These are phyloP conservation scores for Graphilbum sp. DNA, from an alignment of 2,329 filamentous ascomycete species.

Conservation along the genomic window DNA sequence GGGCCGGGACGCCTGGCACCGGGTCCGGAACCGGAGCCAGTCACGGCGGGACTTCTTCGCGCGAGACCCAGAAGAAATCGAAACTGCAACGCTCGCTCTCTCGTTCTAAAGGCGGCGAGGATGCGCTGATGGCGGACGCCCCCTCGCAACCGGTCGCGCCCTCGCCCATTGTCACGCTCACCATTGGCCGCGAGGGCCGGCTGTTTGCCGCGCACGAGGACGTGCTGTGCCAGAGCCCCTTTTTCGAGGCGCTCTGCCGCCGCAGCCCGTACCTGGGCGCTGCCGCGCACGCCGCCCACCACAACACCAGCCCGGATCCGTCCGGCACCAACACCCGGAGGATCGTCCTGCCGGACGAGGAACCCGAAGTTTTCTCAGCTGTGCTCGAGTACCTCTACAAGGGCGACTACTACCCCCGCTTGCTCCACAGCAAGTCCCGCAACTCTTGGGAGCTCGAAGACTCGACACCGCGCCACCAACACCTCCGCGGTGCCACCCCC, in stretches of 20 bases:
- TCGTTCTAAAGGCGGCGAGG: constrained; percentile 19
- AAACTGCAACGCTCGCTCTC: constrained; percentile 77
- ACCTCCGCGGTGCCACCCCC: constrained; percentile 21
- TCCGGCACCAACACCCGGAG: constrained; percentile 51
- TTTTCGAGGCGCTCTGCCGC: constrained; percentile 58
- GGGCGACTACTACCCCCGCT: constrained; percentile 83
- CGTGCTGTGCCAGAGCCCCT: constrained; percentile 71
- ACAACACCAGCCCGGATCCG: constrained; percentile 5
- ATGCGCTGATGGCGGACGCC: constrained; percentile 16
- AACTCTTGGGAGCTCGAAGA: constrained; percentile 86
- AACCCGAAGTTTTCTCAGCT: constrained; percentile 85
- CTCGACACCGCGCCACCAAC: constrained; percentile 31
- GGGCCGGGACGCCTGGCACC: constrained; percentile 12
- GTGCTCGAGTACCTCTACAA: constrained; percentile 96
- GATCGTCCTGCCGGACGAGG: constrained; percentile 56
- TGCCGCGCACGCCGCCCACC: constrained; percentile 1
- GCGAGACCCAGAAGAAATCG: constrained; percentile 64
- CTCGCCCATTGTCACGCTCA: constrained; percentile 71
- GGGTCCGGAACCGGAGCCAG: constrained; percentile 6
- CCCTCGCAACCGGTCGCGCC: constrained; percentile 19
- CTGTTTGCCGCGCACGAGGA: constrained; percentile 94
- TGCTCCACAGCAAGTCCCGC: constrained; percentile 72
- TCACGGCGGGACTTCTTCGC: constrained; percentile 21
- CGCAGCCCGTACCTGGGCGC: constrained; percentile 4
- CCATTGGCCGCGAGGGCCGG: constrained; percentile 69